A percentile compares a stretch with the other conserved stretches of the same genome.
Evolutionary conservation across 75 land plant genomes (phyloP).

Genomic region (Gnetum montanum): DNA sequence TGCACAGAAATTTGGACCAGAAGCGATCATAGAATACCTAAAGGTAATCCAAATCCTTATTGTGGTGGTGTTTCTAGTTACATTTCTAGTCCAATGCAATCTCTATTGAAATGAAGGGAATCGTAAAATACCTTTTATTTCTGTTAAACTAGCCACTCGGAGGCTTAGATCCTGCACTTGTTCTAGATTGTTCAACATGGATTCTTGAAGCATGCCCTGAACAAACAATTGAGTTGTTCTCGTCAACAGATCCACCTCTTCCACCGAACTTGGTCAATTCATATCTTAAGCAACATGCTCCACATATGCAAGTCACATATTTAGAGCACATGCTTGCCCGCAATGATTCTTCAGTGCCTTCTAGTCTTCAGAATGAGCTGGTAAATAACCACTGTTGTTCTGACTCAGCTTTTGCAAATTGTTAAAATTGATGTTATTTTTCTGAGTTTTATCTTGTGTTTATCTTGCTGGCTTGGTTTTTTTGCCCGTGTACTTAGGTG

Average conservation of each 20-base stretch:
- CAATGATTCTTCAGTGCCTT: slow-evolving; percentile 39
- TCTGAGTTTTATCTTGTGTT: background rate
- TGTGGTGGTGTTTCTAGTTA: background rate
- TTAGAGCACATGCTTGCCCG: slow-evolving; percentile 78
- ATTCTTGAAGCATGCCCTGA: slow-evolving; percentile 71
- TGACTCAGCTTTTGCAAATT: background rate
- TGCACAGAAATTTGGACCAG: slow-evolving; percentile 48
- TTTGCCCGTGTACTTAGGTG: slow-evolving; percentile 54
- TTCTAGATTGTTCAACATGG: slow-evolving; percentile 67
- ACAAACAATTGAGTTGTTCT: slow-evolving; percentile 68
- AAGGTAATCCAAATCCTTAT: slow-evolving; percentile 36
- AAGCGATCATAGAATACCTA: slow-evolving; percentile 84
- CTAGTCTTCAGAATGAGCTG: slow-evolving; percentile 86
- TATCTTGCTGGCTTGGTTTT: background rate
- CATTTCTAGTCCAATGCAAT: background rate
- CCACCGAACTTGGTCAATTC: slow-evolving; percentile 81
- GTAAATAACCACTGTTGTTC: slow-evolving; percentile 13
- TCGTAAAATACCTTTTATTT: no score
- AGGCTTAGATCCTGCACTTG: slow-evolving; percentile 66
- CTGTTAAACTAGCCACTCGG: slow-evolving; percentile 74
- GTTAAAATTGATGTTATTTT: background rate
- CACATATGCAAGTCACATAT: slow-evolving; percentile 67
- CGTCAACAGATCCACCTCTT: slow-evolving; percentile 66
- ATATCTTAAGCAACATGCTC: slow-evolving; percentile 75
- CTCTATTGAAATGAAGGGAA: background rate